These are phyloP conservation scores for Metschnikowia peoriensis DNA, from an alignment of 805 yeast species.

Conservation along the genomic window DNA sequence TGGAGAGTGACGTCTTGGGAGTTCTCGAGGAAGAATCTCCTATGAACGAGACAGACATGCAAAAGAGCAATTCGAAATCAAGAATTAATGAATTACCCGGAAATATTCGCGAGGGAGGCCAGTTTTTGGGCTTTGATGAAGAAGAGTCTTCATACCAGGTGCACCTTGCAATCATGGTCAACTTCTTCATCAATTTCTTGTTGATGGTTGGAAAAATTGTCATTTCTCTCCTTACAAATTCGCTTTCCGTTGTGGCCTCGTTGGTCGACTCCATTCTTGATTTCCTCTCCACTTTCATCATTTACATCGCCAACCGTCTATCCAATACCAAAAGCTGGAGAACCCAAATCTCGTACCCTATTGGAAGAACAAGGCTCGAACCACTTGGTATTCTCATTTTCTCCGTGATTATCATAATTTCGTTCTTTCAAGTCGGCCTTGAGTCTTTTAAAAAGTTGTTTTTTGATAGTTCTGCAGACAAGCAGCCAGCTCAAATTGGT, in stretches of 20 bases:
- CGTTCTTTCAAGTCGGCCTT: constrained; percentile 70
- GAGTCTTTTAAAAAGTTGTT: constrained; percentile 55
- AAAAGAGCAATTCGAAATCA: constrained; percentile 21
- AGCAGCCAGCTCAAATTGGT: constrained; percentile 47
- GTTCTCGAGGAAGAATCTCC: constrained; percentile 17
- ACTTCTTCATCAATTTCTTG: constrained; percentile 57
- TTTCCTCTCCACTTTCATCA: constrained; percentile 70
- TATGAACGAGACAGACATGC: constrained; percentile 13
- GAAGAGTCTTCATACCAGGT: constrained; percentile 46
- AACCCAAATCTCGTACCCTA: constrained; percentile 52
- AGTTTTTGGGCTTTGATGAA: constrained; percentile 47
- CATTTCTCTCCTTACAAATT: constrained; percentile 62
- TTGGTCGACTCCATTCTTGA: constrained; percentile 75
- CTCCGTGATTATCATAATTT: constrained; percentile 65
- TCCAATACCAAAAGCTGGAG: constrained; percentile 48
- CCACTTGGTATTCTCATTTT: constrained; percentile 78
- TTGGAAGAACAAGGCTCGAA: constrained; percentile 70
- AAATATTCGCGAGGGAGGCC: constrained; percentile 56
- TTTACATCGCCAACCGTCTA: constrained; percentile 56
- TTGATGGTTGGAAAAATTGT: constrained; percentile 58
- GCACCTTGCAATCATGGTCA: constrained; percentile 59
- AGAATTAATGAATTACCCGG: constrained; percentile 54
- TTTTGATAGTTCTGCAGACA: constrained; percentile 28
- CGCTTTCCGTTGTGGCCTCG: constrained; percentile 76
- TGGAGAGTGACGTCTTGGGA: constrained; percentile 16